Percentiles rank a stretch among this genome's conserved stretches.
Conservation (phyloP, 805 yeast genomes). For the Zygosaccharomyces kombuchaensis region DNA sequence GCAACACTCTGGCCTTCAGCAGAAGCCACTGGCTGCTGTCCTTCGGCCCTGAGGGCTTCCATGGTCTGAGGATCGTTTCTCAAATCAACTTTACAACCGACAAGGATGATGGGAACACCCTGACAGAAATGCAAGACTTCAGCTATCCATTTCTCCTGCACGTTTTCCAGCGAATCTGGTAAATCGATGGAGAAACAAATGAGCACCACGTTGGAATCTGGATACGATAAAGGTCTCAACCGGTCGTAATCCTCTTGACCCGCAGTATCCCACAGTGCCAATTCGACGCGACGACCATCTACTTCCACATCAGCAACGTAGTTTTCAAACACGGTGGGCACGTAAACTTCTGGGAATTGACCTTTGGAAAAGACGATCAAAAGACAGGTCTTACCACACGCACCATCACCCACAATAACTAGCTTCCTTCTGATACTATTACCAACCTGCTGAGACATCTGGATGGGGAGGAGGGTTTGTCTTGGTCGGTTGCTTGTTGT, state of each 20-base stretch:
- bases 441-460: slow-evolving; percentile 34
- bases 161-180: slow-evolving; percentile 90
- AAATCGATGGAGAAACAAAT: slow-evolving; percentile 88
- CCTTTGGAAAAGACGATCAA: slow-evolving; percentile 83
- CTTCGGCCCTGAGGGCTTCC: slow-evolving; percentile 67
- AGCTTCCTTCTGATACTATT: slow-evolving; percentile 60
- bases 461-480: not conserved
- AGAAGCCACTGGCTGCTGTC: slow-evolving; percentile 74
- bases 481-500: slow-evolving; percentile 1
- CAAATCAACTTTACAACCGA: slow-evolving; percentile 87
- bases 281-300: slow-evolving; percentile 86
- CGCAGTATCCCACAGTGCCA: slow-evolving; percentile 97
- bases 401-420: slow-evolving; percentile 96
- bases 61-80: slow-evolving; percentile 77
- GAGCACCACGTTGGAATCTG: slow-evolving; percentile 86
- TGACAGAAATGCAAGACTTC: slow-evolving; percentile 93
- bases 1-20: slow-evolving; percentile 86
- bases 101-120: slow-evolving; percentile 87
- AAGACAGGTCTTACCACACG: slow-evolving; percentile 93
- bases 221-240: slow-evolving; percentile 84
- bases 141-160: slow-evolving; percentile 92
- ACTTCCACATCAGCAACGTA: slow-evolving; percentile 95
- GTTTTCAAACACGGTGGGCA: slow-evolving; percentile 95
- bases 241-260: slow-evolving; percentile 98
- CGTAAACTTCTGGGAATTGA: slow-evolving; percentile 90